Conservation (phyloP, 495 filamentous ascomycete genomes). For the Penicillium ochrochloron region DNA sequence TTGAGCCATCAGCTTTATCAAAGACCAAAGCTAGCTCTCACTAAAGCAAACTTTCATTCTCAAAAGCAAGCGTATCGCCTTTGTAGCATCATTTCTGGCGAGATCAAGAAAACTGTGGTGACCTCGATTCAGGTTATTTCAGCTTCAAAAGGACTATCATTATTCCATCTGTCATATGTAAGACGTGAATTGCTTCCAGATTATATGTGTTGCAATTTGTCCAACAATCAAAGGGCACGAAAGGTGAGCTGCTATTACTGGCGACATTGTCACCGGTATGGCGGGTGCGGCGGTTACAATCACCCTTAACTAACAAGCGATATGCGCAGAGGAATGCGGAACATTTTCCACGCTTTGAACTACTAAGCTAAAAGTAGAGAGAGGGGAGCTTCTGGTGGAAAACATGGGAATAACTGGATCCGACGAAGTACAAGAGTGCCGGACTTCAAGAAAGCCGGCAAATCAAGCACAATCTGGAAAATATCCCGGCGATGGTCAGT, state of each 20-base stretch:
- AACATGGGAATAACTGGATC: neutral
- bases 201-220: neutral
- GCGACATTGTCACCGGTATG: neutral
- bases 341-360: neutral
- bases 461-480: neutral
- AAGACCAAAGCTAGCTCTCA: neutral
- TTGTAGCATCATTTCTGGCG: neutral
- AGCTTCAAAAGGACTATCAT: too few species aligned
- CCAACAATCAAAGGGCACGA: neutral
- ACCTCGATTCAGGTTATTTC: too few species aligned
- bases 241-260: neutral
- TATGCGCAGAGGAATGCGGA: slow-evolving; percentile 5
- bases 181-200: too few species aligned
- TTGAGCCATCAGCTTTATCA: too few species aligned
- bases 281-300: slow-evolving; percentile 2
- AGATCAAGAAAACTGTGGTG: neutral
- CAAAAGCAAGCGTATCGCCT: neutral
- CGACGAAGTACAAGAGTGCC: neutral
- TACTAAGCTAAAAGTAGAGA: neutral
- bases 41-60: neutral
- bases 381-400: neutral
- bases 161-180: too few species aligned
- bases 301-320: neutral
- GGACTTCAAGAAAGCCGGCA: neutral
- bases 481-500: neutral